A percentile compares a stretch with the other conserved stretches of the same genome.
Conservation (phyloP, 2,329 filamentous ascomycete species). For the Alternaria triticimaculans region DNA sequence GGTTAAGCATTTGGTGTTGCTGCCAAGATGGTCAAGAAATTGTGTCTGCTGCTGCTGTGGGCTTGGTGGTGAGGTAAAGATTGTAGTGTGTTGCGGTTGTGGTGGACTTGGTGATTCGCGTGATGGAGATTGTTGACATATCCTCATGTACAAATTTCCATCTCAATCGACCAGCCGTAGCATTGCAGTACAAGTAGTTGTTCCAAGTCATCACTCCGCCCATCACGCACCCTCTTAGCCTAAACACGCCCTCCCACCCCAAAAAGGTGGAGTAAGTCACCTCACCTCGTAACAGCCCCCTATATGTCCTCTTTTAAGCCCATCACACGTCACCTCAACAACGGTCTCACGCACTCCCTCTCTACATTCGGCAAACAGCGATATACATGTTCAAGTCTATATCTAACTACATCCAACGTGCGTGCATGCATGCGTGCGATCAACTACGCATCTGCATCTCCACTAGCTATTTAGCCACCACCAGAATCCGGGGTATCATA, state of each 20-base stretch:
- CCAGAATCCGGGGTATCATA: conserved; percentile 4
- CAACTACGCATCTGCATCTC: background rate
- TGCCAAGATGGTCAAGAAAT: background rate
- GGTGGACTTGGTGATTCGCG: background rate
- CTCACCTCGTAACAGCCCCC: background rate
- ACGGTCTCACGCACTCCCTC: background rate
- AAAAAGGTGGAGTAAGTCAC: background rate
- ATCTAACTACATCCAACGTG: background rate
- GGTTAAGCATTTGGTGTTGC: background rate
- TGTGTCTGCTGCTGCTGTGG: background rate
- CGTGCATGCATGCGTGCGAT: background rate
- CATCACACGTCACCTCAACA: background rate
- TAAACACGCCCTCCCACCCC: background rate
- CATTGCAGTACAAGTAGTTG: background rate
- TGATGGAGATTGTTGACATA: background rate
- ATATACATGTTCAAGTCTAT: background rate
- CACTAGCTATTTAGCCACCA: conserved; percentile 2
- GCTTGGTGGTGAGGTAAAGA: background rate
- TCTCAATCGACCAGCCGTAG: background rate
- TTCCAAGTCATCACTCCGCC: background rate
- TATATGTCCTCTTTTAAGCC: background rate
- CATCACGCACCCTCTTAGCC: background rate
- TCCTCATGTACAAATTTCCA: background rate
- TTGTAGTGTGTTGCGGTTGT: background rate
- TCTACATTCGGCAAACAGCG: background rate